Percentiles rank a stretch among this genome's conserved stretches.
phyloP scores from a whole-genome alignment of 1,284 basidiomycete genomes.

The Leccinum angustisporum region DNA sequence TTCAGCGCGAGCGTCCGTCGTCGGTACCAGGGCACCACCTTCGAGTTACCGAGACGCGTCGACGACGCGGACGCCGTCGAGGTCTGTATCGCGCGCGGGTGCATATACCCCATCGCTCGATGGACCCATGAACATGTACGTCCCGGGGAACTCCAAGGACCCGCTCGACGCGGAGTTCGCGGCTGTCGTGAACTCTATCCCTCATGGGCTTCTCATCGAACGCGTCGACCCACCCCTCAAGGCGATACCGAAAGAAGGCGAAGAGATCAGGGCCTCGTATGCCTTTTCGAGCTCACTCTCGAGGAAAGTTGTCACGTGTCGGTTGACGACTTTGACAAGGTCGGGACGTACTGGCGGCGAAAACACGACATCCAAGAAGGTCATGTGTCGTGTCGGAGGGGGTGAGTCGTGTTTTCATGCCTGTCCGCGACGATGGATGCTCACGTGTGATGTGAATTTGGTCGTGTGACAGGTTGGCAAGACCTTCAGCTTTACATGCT shows the following conservation, averaged over 20 bases:
- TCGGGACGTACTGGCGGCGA: constrained; percentile 47
- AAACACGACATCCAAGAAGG: constrained; percentile 65
- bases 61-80: constrained; percentile 55
- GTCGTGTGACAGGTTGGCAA: constrained; percentile 69
- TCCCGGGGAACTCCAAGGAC: constrained; percentile 69
- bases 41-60: constrained; percentile 71
- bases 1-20: constrained; percentile 41
- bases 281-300: constrained; percentile 70
- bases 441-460: constrained; percentile 5
- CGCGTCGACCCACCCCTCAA: constrained; percentile 77
- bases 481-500: constrained; percentile 79
- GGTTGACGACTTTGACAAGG: constrained; percentile 74
- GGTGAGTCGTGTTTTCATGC: constrained; percentile 46
- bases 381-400: constrained; percentile 84
- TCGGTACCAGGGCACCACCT: constrained; percentile 53
- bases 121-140: constrained; percentile 59
- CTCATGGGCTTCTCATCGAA: constrained; percentile 73
- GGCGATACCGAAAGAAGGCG: constrained; percentile 64
- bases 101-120: constrained; percentile 59
- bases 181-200: constrained; percentile 69
- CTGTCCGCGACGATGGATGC: background rate
- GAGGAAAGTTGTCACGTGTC: constrained; percentile 75
- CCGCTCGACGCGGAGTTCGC: constrained; percentile 83
- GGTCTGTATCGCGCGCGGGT: constrained; percentile 64
- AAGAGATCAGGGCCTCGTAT: constrained; percentile 83